Conservation (phyloP, 2,329 filamentous ascomycete genomes). For the Trichoderma lentiforme region DNA sequence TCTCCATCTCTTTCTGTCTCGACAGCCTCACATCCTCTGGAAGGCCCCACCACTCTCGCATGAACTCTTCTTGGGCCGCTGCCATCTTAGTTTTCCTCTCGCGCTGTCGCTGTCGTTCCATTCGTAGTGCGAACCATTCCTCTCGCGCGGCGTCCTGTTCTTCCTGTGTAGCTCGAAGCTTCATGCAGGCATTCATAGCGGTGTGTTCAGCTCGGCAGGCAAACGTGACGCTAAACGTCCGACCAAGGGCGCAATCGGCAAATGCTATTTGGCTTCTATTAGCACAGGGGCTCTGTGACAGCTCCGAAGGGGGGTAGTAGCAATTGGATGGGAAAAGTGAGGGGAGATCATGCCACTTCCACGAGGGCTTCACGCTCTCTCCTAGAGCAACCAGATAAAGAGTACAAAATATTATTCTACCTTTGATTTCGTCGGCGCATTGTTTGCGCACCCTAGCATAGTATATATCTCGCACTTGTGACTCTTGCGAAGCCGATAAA, state of each 20-base stretch:
- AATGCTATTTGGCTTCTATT: conserved; percentile 61
- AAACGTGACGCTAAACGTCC: conserved; percentile 85
- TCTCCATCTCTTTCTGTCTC: conserved; percentile 50
- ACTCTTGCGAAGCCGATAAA: conserved; percentile 76
- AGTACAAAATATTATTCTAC: conserved; percentile 37
- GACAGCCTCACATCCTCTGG: conserved; percentile 54
- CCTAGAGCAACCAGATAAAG: background rate
- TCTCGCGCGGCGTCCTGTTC: conserved; percentile 86
- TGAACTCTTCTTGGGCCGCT: conserved; percentile 61
- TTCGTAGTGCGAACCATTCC: conserved; percentile 83
- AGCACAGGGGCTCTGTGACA: background rate
- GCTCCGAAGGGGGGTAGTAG: background rate
- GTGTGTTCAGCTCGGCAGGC: conserved; percentile 75
- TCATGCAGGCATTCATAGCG: conserved; percentile 93
- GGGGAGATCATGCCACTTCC: background rate
- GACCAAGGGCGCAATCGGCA: conserved; percentile 80
- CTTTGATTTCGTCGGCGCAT: conserved; percentile 76
- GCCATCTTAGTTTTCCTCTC: conserved; percentile 61
- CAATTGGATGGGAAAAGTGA: background rate
- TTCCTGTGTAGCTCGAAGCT: conserved; percentile 74
- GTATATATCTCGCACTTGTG: conserved; percentile 76
- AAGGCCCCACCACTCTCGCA: conserved; percentile 66
- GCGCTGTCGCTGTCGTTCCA: conserved; percentile 65
- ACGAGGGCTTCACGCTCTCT: background rate
- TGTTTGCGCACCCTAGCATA: conserved; percentile 72